Evolutionary conservation across 345 rosid species (phyloP).

Genomic region (Eucalyptus curtisii): DNA sequence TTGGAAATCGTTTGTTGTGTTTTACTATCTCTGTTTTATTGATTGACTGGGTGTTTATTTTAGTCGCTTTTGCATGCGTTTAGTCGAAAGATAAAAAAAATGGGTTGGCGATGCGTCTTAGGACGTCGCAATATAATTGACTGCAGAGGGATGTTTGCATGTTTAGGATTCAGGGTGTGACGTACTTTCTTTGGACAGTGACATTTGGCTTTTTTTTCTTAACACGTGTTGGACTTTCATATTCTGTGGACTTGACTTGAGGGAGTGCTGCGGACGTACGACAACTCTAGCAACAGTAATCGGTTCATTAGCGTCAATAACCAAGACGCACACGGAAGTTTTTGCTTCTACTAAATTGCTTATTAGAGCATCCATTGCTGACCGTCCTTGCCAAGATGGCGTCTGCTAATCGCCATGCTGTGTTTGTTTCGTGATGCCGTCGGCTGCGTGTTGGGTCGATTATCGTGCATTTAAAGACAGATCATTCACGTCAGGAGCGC

Average conservation of each 20-base stretch:
- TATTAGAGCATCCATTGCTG: neutral
- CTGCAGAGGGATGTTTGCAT: too few species aligned
- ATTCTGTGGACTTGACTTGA: neutral
- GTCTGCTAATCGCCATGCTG: neutral
- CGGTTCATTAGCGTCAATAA: neutral
- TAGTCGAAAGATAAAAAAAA: too few species aligned
- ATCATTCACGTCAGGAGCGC: neutral
- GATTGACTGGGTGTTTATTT: too few species aligned
- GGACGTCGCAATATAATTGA: too few species aligned
- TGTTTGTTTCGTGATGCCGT: neutral
- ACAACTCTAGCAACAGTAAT: neutral
- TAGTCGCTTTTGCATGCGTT: too few species aligned
- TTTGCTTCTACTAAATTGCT: neutral
- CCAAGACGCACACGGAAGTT: neutral
- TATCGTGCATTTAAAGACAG: neutral
- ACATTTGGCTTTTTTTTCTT: neutral
- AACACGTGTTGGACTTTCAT: neutral
- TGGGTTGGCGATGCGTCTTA: too few species aligned
- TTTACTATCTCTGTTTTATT: too few species aligned
- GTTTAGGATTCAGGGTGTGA: too few species aligned
- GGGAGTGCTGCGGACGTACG: neutral
- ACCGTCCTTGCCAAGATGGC: neutral
- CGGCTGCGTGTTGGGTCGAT: neutral
- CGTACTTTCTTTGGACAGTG: neutral
- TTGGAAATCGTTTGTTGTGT: too few species aligned